Conservation (phyloP, 2,329 filamentous ascomycete species). For the Didymella lethalis region DNA sequence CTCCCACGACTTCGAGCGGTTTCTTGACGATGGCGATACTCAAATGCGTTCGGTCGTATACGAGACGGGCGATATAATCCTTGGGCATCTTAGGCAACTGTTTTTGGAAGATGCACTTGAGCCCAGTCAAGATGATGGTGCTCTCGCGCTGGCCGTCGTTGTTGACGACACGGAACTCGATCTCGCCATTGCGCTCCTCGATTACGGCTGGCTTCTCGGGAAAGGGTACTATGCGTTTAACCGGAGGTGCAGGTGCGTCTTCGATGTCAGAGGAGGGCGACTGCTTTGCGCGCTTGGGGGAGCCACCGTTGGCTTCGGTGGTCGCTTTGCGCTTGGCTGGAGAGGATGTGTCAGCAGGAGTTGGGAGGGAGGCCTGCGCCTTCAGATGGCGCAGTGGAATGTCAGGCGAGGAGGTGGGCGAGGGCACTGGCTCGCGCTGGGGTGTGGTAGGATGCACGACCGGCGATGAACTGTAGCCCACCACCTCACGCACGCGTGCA, state of each 20-base stretch:
- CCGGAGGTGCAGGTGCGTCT: conserved; percentile 50
- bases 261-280: conserved; percentile 44
- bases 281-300: conserved; percentile 66
- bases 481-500: conserved; percentile 21
- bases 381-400: conserved; percentile 20
- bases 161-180: conserved; percentile 97
- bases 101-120: conserved; percentile 98
- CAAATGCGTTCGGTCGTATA: conserved; percentile 95
- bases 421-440: conserved; percentile 6
- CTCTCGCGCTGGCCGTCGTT: conserved; percentile 90
- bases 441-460: neutral
- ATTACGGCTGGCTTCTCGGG: conserved; percentile 93
- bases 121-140: conserved; percentile 89
- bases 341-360: conserved; percentile 27
- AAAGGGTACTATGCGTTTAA: conserved; percentile 76
- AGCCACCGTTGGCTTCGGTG: conserved; percentile 68
- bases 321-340: conserved; percentile 76
- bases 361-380: neutral
- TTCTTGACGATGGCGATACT: conserved; percentile 98
- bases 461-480: conserved; percentile 35
- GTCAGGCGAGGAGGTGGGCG: conserved; percentile 20
- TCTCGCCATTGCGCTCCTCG: conserved; percentile 92
- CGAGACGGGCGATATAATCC: conserved; percentile 95
- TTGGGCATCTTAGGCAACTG: conserved; percentile 99
- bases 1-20: conserved; percentile 90